A percentile compares a stretch with the other conserved stretches of the same genome.
Evolutionary conservation across 2,329 filamentous ascomycete species (phyloP).

Genomic region (Pseudogymnoascus sp.): DNA sequence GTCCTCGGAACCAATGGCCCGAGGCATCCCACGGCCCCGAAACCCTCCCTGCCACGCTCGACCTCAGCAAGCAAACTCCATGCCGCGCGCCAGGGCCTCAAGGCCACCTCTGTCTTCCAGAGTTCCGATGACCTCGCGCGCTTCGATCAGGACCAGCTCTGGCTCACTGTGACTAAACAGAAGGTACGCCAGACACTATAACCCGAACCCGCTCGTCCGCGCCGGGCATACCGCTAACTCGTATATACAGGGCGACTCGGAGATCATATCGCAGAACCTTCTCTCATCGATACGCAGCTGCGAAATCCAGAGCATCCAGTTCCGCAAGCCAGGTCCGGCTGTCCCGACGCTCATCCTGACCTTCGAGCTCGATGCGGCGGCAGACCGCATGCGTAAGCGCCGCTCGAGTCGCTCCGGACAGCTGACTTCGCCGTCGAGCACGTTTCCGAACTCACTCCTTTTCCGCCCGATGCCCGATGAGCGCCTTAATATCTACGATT

Average conservation of each 20-base stretch:
- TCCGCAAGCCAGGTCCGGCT: conserved; percentile 54
- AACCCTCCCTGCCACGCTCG: conserved; percentile 12
- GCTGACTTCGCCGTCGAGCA: conserved; percentile 31
- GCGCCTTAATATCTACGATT: conserved; percentile 49
- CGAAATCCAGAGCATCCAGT: conserved; percentile 47
- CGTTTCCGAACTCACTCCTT: conserved; percentile 38
- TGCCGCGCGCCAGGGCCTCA: conserved; percentile 19
- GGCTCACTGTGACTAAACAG: conserved; percentile 29
- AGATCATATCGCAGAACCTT: conserved; percentile 27
- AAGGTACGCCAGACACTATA: conserved; percentile 24
- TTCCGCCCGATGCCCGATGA: conserved; percentile 51
- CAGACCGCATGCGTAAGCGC: conserved; percentile 56
- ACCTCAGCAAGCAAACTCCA: conserved; percentile 10
- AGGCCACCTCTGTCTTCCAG: conserved; percentile 21
- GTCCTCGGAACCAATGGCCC: conserved; percentile 42
- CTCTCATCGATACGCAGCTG: conserved; percentile 28
- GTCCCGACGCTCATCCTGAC: conserved; percentile 53
- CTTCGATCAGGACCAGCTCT: conserved; percentile 19
- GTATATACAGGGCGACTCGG: conserved; percentile 27
- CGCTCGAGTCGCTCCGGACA: conserved; percentile 57
- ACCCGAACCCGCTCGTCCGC: background rate
- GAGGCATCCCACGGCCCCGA: conserved; percentile 9
- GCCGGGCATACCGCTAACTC: background rate
- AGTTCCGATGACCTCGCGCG: conserved; percentile 23
- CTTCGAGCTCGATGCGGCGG: conserved; percentile 42